Conservation (phyloP, 331 rosid species). For the Cydonia oblonga region DNA sequence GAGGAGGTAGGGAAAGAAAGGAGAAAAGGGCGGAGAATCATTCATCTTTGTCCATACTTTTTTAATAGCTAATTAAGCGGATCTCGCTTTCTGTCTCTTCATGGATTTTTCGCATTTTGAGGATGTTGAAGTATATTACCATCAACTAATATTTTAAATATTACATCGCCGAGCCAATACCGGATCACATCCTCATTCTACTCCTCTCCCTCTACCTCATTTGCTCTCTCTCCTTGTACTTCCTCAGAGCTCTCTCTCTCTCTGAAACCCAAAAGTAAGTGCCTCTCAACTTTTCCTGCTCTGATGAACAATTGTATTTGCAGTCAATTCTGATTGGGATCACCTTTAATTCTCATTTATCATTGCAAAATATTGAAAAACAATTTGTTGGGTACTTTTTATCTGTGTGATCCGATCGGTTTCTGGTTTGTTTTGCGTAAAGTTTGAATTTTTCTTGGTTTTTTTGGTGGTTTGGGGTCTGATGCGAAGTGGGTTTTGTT, state of each 20-base stretch:
- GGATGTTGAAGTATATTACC: too few relatives aligned
- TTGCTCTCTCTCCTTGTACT: neutral
- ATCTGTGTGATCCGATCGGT: neutral
- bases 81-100: too few relatives aligned
- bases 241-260: slow-evolving; percentile 11
- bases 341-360: neutral
- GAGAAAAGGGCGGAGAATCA: neutral
- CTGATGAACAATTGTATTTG: neutral
- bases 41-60: neutral
- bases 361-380: neutral
- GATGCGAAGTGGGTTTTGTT: slow-evolving; percentile 16
- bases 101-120: too few relatives aligned
- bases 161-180: neutral
- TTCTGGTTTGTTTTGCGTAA: neutral
- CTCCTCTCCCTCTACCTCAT: neutral
- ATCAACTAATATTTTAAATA: too few relatives aligned
- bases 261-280: slow-evolving; percentile 24
- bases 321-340: neutral
- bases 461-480: slow-evolving; percentile 11
- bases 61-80: neutral
- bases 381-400: neutral
- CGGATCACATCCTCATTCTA: slow-evolving; percentile 28
- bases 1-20: neutral
- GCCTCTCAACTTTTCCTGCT: neutral
- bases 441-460: neutral